Conservation (phyloP, 1,139 yeast genomes). For the Nakaseomyces kungkrabaensis region DNA sequence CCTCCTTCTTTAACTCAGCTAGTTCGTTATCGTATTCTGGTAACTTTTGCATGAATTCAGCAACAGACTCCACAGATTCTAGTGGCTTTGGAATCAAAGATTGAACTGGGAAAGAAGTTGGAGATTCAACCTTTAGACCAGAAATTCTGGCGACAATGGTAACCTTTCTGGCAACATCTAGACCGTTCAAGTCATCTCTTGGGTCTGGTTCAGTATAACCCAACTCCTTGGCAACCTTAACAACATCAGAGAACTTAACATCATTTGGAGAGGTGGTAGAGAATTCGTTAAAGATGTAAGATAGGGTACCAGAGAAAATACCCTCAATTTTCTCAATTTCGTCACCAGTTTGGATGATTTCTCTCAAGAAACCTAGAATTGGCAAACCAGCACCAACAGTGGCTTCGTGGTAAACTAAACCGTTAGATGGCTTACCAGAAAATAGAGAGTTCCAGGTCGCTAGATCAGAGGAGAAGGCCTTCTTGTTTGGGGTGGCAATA, state of each 20-base stretch:
- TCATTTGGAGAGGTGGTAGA: slow-evolving; percentile 56
- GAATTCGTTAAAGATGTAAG: slow-evolving; percentile 92
- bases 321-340: slow-evolving; percentile 87
- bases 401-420: slow-evolving; percentile 92
- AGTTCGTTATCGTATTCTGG: slow-evolving; percentile 77
- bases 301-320: slow-evolving; percentile 88
- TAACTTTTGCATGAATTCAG: slow-evolving; percentile 68
- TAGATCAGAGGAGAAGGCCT: slow-evolving; percentile 83
- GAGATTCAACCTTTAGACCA: slow-evolving; percentile 79
- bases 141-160: slow-evolving; percentile 90
- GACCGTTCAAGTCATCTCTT: slow-evolving; percentile 94
- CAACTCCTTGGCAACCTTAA: slow-evolving; percentile 70
- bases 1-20: slow-evolving; percentile 67
- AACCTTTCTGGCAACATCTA: slow-evolving; percentile 96
- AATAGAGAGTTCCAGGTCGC: slow-evolving; percentile 71
- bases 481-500: slow-evolving; percentile 95
- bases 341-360: slow-evolving; percentile 85
- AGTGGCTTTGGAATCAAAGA: slow-evolving; percentile 82
- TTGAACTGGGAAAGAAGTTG: slow-evolving; percentile 91
- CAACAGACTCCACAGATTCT: slow-evolving; percentile 61
- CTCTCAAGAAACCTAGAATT: slow-evolving; percentile 76
- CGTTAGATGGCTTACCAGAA: slow-evolving; percentile 40
- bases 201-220: slow-evolving; percentile 99
- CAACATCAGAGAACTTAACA: slow-evolving; percentile 81
- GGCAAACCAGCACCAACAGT: slow-evolving; percentile 99